A percentile compares a stretch with the other conserved stretches of the same genome.
phyloP scores from a whole-genome alignment of 129 eudicot species.

The Arctium lappa region DNA sequence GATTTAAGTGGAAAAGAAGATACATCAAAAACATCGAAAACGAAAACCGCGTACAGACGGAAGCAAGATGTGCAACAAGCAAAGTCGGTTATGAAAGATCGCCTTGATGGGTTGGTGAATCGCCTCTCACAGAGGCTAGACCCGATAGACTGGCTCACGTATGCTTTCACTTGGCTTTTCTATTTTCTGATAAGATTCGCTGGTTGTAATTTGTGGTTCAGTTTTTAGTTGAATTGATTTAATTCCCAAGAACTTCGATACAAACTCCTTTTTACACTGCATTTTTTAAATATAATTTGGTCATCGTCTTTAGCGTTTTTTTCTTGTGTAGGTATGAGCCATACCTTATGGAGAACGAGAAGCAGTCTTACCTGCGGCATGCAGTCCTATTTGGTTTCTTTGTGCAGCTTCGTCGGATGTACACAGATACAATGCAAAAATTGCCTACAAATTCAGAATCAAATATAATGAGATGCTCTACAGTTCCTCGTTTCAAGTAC shows the following conservation, averaged over 20 bases:
- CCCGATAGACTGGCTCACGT: constrained; percentile 99
- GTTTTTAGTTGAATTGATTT: not conserved
- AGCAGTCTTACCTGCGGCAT: constrained; percentile 79
- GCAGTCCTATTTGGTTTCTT: constrained; percentile 94
- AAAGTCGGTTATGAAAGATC: constrained; percentile 58
- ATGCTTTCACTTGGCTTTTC: constrained; percentile 24
- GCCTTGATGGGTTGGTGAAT: constrained; percentile 48
- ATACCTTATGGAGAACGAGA: constrained; percentile 97
- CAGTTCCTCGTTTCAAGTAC: constrained; percentile 91
- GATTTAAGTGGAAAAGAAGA: constrained; percentile 49
- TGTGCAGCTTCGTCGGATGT: constrained; percentile 82
- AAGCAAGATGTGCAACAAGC: constrained; percentile 57
- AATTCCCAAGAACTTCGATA: not conserved
- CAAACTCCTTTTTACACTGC: not conserved
- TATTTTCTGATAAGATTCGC: not conserved
- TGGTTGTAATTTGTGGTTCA: not conserved
- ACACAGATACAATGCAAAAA: constrained; percentile 75
- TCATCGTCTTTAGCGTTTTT: not conserved
- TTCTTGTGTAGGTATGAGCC: constrained; percentile 73
- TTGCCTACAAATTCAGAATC: constrained; percentile 82
- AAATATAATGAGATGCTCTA: constrained; percentile 90
- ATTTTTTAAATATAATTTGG: constrained; percentile 2
- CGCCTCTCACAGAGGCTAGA: constrained; percentile 81
- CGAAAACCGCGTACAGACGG: constrained; percentile 54
- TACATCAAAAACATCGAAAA: constrained; percentile 38